Evolutionary conservation across 2,329 filamentous ascomycete genomes (phyloP).

Genomic region (Tolypocladium tundrense): DNA sequence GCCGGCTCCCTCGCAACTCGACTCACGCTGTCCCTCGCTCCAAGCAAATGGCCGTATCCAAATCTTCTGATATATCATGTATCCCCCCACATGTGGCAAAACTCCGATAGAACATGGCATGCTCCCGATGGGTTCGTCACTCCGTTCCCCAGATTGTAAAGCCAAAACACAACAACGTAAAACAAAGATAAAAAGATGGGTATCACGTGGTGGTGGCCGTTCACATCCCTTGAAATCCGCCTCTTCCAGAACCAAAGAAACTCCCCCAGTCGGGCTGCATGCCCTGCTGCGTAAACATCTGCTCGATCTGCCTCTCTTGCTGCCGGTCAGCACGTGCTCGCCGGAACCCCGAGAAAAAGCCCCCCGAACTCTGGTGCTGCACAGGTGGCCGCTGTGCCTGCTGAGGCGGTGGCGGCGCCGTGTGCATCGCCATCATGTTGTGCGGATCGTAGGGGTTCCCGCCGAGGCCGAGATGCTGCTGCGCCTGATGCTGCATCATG

Average conservation of each 20-base stretch:
- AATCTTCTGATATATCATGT: neutral
- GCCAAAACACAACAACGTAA: neutral
- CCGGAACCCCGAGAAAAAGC: constrained; percentile 14
- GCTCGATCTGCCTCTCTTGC: constrained; percentile 33
- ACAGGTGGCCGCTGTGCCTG: constrained; percentile 6
- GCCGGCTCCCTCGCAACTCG: neutral
- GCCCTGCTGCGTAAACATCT: constrained; percentile 37
- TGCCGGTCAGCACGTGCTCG: constrained; percentile 15
- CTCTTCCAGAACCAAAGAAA: constrained; percentile 33
- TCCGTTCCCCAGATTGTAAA: neutral
- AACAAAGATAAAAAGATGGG: constrained; percentile 19
- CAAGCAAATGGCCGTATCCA: neutral
- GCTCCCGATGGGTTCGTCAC: neutral
- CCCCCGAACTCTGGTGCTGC: constrained; percentile 22
- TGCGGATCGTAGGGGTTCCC: constrained; percentile 34
- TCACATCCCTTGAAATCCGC: constrained; percentile 33
- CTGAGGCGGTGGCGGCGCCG: constrained; percentile 4
- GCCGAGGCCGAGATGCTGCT: constrained; percentile 30
- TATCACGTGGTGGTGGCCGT: constrained; percentile 23
- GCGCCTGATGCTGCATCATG: constrained; percentile 44
- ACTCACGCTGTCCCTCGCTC: neutral
- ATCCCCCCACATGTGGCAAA: neutral
- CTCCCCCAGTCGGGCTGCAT: constrained; percentile 36
- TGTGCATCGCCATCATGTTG: constrained; percentile 30
- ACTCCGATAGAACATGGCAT: neutral